Conservation (phyloP, 208 protist genomes). For the Leishmania gerbilli region DNA sequence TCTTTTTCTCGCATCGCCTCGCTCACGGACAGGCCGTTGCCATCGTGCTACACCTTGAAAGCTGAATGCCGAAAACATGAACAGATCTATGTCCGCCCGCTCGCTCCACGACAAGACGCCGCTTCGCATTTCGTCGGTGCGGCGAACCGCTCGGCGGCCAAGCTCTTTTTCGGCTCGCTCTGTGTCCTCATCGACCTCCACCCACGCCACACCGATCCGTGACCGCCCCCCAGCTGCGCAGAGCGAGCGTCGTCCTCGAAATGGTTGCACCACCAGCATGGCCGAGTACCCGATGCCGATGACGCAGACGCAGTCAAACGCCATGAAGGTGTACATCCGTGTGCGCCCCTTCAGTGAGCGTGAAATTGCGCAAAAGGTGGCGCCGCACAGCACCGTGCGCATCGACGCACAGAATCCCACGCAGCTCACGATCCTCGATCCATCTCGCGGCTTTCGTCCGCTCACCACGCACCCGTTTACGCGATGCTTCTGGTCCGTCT, state of each 20-base stretch:
- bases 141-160: neutral
- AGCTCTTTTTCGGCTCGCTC: neutral
- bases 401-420: constrained; percentile 77
- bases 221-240: constrained; percentile 5
- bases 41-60: neutral
- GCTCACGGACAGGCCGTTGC: neutral
- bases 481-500: constrained; percentile 85
- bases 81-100: constrained; percentile 17
- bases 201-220: constrained; percentile 20
- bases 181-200: constrained; percentile 7
- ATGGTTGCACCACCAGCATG: neutral
- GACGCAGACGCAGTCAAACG: constrained; percentile 45
- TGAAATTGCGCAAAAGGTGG: constrained; percentile 48
- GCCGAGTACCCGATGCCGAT: neutral
- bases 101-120: constrained; percentile 1
- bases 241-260: constrained; percentile 13
- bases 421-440: constrained; percentile 72
- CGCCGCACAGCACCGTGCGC: constrained; percentile 63
- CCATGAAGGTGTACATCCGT: constrained; percentile 88
- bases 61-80: neutral
- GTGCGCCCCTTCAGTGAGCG: constrained; percentile 87
- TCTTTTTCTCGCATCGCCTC: neutral
- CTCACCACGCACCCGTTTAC: constrained; percentile 71
- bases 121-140: constrained; percentile 10
- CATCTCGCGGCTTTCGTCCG: constrained; percentile 54